Conservation (phyloP, 257 asterid species). For the Mentha longifolia region DNA sequence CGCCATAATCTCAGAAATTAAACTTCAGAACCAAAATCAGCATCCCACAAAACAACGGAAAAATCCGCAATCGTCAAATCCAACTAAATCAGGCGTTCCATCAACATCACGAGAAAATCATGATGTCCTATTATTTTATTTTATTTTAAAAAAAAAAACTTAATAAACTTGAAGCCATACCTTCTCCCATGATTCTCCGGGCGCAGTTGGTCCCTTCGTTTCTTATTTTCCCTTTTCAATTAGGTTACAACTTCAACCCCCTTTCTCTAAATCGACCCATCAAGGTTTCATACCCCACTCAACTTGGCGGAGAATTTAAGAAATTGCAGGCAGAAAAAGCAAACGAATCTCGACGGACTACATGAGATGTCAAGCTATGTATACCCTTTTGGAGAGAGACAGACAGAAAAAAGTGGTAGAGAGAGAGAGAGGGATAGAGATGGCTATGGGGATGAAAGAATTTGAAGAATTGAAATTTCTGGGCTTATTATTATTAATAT, state of each 20-base stretch:
- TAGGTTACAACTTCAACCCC: slow-evolving; percentile 12
- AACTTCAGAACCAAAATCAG: slow-evolving; percentile 17
- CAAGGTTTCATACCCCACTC: slow-evolving; percentile 30
- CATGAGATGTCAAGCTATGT: slow-evolving; percentile 32
- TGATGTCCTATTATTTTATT: no score
- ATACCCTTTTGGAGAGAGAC: slow-evolving; percentile 29
- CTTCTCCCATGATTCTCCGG: slow-evolving; percentile 43
- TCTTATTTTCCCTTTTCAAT: not conserved
- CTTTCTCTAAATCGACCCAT: slow-evolving; percentile 35
- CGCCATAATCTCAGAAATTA: slow-evolving; percentile 21
- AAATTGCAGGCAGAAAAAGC: slow-evolving; percentile 33
- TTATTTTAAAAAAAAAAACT: not conserved
- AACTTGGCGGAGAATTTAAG: slow-evolving; percentile 44
- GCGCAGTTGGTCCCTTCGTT: not conserved
- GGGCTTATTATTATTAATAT: slow-evolving; percentile 11
- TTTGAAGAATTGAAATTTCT: slow-evolving; percentile 13
- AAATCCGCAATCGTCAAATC: slow-evolving; percentile 8
- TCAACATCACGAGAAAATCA: slow-evolving; percentile 25
- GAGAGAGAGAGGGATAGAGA: slow-evolving; percentile 16
- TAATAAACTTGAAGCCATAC: slow-evolving; percentile 28
- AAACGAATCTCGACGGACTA: slow-evolving; percentile 34
- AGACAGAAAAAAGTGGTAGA: slow-evolving; percentile 1
- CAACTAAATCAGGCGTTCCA: slow-evolving; percentile 22
- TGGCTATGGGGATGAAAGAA: slow-evolving; percentile 4
- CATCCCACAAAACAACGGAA: slow-evolving; percentile 23